Conservation (phyloP, 2,329 filamentous ascomycete genomes). For the Pseudogymnoascus sp. region DNA sequence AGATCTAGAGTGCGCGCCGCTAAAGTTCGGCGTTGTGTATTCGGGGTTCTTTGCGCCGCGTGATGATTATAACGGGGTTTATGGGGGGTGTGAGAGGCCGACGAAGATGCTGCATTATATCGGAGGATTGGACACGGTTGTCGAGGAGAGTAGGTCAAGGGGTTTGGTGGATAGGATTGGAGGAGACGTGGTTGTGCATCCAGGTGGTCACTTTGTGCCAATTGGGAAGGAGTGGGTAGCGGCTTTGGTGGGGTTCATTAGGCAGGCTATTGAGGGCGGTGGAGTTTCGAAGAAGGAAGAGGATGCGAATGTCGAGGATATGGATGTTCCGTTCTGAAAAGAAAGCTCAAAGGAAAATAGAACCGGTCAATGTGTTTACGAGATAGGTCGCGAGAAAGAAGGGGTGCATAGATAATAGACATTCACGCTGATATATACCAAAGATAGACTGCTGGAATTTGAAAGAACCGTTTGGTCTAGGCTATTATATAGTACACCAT, state of each 20-base stretch:
- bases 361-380: neutral
- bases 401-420: slow-evolving; percentile 15
- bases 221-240: slow-evolving; percentile 73
- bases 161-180: slow-evolving; percentile 55
- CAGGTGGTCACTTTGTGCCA: slow-evolving; percentile 85
- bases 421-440: slow-evolving; percentile 12
- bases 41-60: slow-evolving; percentile 66
- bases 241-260: slow-evolving; percentile 66
- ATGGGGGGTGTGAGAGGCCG: slow-evolving; percentile 58
- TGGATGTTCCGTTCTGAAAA: slow-evolving; percentile 56
- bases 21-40: slow-evolving; percentile 69
- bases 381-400: slow-evolving; percentile 17
- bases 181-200: slow-evolving; percentile 55
- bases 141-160: slow-evolving; percentile 67
- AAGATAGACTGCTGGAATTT: slow-evolving; percentile 12
- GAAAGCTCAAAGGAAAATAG: neutral
- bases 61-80: slow-evolving; percentile 57
- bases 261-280: slow-evolving; percentile 30
- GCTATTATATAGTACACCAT: slow-evolving; percentile 26
- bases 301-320: slow-evolving; percentile 56
- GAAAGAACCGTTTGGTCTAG: slow-evolving; percentile 27
- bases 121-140: slow-evolving; percentile 78
- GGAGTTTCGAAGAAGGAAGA: slow-evolving; percentile 27
- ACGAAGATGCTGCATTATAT: slow-evolving; percentile 78
- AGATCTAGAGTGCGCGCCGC: slow-evolving; percentile 35